Percentiles rank a stretch among this genome's conserved stretches.
Conservation (phyloP, 371 early-diverging fungal genomes). For the Mortierella sp. region DNA sequence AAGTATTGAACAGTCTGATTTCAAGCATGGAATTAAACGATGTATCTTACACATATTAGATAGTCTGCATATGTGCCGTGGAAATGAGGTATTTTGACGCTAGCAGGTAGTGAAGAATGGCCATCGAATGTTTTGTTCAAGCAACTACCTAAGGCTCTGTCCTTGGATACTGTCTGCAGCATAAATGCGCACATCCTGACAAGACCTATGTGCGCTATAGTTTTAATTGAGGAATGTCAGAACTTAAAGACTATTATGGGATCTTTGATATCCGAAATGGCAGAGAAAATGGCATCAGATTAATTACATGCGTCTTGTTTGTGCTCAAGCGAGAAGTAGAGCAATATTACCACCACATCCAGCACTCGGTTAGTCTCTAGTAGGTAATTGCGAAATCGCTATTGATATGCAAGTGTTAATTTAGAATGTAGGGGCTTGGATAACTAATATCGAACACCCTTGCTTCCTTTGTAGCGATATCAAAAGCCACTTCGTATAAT, state of each 20-base stretch:
- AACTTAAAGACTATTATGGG: not conserved
- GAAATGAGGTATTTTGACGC: conserved; percentile 78
- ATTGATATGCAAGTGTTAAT: not conserved
- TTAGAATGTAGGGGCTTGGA: not conserved
- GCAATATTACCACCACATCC: conserved; percentile 70
- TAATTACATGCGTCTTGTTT: conserved; percentile 69
- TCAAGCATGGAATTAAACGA: not conserved
- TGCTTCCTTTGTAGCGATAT: not conserved
- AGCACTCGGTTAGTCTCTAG: conserved; percentile 79
- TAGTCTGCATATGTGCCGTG: conserved; percentile 88
- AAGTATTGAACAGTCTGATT: too few relatives aligned
- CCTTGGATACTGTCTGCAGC: conserved; percentile 86
- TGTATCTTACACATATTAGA: conserved; percentile 72
- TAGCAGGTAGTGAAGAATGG: conserved; percentile 72
- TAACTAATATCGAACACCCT: not conserved
- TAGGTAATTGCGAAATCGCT: conserved; percentile 77
- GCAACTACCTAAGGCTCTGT: conserved; percentile 79
- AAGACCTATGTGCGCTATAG: conserved; percentile 76
- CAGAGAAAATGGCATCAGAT: too few relatives aligned
- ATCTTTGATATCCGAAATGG: too few relatives aligned
- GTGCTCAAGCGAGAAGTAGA: conserved; percentile 75
- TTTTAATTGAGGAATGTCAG: not conserved
- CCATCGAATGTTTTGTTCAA: conserved; percentile 82
- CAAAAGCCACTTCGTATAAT: not conserved
- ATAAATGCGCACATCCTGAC: conserved; percentile 86